Base-by-base conservation (phyloP, 2,329 filamentous ascomycete species). In the Rhinocladiella mackenziei region DNA sequence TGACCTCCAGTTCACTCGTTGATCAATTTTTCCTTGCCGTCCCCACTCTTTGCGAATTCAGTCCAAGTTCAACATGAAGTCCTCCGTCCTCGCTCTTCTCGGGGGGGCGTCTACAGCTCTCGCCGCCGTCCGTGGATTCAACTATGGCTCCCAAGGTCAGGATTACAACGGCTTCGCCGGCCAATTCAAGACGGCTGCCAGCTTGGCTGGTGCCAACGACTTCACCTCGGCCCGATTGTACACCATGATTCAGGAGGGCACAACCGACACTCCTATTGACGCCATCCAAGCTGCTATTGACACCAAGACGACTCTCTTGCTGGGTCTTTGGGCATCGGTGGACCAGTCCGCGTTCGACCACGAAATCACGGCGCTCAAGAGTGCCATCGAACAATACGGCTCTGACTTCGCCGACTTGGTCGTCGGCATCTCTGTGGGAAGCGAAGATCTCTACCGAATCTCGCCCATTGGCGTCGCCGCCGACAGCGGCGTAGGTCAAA, bases 241-340 rank as follows among this genome's bases (percentile, higher is more conserved):
- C 70, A 82, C 80, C 61, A 77, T 74, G 66, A 74, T 78, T 62
- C 75, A 78, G 65, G 50, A 51, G 4, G 79, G 77, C 51, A 82
- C 81, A 2, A 62, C 73, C 44, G 79, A 74, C 63, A 72, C 73
- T 17, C 72, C 77, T 54, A 85, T 81, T 58, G 69, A 73, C 17
- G 84, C 81, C 50, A 84, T 92, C 51, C 81, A 80, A 22, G 86
- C 87, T 32, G 86, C 86, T 57, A 85, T 91, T 63, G 75, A 75
- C 55, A 86, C 85, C 58, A 76, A 84, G 57, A 91, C 85, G 1
- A 74, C 74, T 29, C 74, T 94, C 15, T 76, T 94, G 6, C 76
- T 92, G 11, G 86, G 86, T 48, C 69, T 94, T 25, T 92, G 86
- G 86, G 77, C 78, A 2, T 88, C 84, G 0, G 37, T 18, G n/a